Base-by-base conservation (phyloP, 2,329 filamentous ascomycete genomes). In the Aspergillus japonicus region DNA sequence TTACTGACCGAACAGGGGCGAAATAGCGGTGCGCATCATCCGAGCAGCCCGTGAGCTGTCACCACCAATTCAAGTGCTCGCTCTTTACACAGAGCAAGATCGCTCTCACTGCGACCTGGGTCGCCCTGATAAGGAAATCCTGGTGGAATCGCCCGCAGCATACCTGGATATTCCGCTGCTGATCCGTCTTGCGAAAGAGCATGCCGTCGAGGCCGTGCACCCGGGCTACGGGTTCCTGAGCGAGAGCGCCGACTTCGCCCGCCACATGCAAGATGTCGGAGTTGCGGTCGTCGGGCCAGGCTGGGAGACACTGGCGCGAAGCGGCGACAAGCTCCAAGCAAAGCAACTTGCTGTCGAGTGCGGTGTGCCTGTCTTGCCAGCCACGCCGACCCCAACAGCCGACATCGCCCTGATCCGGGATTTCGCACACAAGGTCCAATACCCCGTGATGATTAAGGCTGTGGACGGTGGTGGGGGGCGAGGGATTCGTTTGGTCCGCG, bases 221-320 rank as follows among this genome's bases (percentile, higher is more conserved):
- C 84, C 84, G 0, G 85, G 84, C 4, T 87, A 87, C 73, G 85
- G 85, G 10, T 87, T 96, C 72, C 74, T 87, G 1, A 84, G 81
- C 12, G 85, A 87, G 66, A 83, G 77, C 23, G 74, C 80, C 2
- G 78, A 80, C 0, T 84, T 87, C 54, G 76, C 82, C 0, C 69
- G 66, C 44, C 71, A 77, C 12, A 80, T 84, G 75, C 73, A 79
- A 3, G 80, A 84, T 58, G 78, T 77, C 0, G 73, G 76, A 1
- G 75, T 79, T 1, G 69, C 79, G 8, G 81, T 86, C 1, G 75
- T 86, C 10, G 84, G 84, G 0, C 84, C 84, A 1, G 83, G 83
- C 1, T 77, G 77, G 65, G 87, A 88, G 29, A 83, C 86, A 54
- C 68, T 87, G n/a, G 74, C 73, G 10, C 68, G 75, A n/a, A 86